A percentile compares a stretch with the other conserved stretches of the same genome.
phyloP scores from a whole-genome alignment of 208 protist genomes.

The Leishmania guyanensis region DNA sequence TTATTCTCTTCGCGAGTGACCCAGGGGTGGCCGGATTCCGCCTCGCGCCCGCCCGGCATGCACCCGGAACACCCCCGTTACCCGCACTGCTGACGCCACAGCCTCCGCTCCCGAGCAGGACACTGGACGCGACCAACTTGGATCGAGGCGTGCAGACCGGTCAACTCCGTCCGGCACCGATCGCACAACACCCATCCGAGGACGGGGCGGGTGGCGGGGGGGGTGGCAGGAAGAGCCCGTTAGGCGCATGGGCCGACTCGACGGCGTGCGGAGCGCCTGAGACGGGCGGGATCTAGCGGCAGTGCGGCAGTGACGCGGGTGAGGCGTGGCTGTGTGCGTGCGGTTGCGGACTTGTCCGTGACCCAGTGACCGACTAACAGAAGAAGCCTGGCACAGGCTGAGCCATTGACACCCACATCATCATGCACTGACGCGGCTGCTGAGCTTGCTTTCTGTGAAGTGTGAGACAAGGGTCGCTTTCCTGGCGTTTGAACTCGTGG shows the following conservation, averaged over 20 bases:
- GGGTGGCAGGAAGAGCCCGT: background rate
- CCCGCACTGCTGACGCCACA: background rate
- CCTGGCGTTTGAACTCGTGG: background rate
- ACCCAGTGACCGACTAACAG: background rate
- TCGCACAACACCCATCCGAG: background rate
- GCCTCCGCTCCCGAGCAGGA: constrained; percentile 39
- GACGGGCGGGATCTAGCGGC: background rate
- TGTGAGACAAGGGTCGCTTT: background rate
- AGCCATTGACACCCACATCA: background rate
- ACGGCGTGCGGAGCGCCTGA: background rate
- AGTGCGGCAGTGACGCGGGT: background rate
- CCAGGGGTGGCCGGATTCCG: background rate
- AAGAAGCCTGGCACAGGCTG: background rate
- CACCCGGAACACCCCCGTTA: background rate
- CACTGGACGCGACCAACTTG: background rate
- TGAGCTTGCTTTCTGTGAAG: background rate
- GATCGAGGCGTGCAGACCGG: no score
- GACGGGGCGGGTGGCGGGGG: background rate
- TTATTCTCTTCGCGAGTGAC: background rate
- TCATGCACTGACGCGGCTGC: background rate
- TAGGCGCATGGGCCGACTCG: background rate
- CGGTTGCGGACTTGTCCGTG: background rate
- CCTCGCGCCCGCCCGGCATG: background rate
- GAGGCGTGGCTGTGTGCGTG: background rate
- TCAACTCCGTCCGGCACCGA: background rate